Conservation (phyloP, 176 grass and related monocot genomes). For the Cenchrus fungigraminus region DNA sequence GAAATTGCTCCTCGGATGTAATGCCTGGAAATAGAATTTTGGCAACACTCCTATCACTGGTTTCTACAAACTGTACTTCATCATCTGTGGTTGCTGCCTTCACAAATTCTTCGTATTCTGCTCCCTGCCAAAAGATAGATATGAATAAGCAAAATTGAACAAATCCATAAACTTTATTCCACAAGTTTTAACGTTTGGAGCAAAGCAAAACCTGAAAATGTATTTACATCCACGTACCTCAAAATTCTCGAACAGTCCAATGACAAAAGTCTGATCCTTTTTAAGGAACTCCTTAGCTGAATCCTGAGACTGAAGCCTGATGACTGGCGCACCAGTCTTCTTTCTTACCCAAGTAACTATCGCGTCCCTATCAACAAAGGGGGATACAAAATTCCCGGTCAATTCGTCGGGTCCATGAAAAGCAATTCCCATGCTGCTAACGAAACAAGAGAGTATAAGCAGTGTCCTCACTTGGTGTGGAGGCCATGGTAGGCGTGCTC, state of each 20-base stretch:
- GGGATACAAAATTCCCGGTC: neutral
- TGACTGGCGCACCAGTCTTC: slow-evolving; percentile 78
- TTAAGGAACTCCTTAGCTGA: slow-evolving; percentile 72
- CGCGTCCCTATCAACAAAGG: slow-evolving; percentile 64
- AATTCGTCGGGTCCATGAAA: slow-evolving; percentile 32
- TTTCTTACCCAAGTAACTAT: slow-evolving; percentile 96
- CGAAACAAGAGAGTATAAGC: neutral
- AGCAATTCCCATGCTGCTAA: neutral
- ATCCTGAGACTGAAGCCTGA: slow-evolving; percentile 66
- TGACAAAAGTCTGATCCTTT: slow-evolving; percentile 59
- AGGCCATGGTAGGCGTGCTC: slow-evolving; percentile 69
- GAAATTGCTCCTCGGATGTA: slow-evolving; percentile 63
- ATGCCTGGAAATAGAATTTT: slow-evolving; percentile 76
- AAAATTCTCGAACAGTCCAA: slow-evolving; percentile 79
- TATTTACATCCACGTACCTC: slow-evolving; percentile 54
- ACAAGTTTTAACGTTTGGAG: neutral
- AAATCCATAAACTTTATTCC: neutral
- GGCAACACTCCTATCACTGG: slow-evolving; percentile 66
- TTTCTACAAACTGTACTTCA: slow-evolving; percentile 93
- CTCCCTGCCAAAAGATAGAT: slow-evolving; percentile 56
- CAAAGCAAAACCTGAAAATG: neutral
- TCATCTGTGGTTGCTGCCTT: slow-evolving; percentile 72
- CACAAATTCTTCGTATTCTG: slow-evolving; percentile 68
- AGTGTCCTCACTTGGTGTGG: slow-evolving; percentile 69
- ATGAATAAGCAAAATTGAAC: slow-evolving; percentile 3